Evolutionary conservation across 352 stramenopile species (phyloP), one percentile per base, ranked within the genome.

Genomic region (Phytopythium aichiense): DNA sequence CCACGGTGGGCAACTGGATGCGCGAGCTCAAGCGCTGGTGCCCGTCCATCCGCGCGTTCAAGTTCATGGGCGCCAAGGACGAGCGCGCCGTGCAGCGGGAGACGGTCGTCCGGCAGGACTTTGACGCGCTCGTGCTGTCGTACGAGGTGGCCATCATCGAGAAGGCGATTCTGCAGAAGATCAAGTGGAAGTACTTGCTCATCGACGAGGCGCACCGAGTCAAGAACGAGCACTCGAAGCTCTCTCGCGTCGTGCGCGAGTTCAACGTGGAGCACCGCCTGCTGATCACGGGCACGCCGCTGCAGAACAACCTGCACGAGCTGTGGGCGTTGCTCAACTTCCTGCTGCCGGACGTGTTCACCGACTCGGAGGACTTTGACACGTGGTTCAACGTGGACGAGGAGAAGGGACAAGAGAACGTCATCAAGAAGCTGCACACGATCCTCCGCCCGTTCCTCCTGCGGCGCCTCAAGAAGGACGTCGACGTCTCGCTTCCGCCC

Each of bases 241-340:
- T 96, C n/a, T 94, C 85, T 45, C 74, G 70, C 18, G 83, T 94
- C 33, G 82, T 96, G 61, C 79, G 86, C 2, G 83, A 94, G 64
- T 96, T 94, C 65, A 96, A 98, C 40, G 82, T 99, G 25, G 97
- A 96, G 63, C 97, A 99, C 67, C 97, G 91, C 15, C 76, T 97
- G 64, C 72, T 98, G 28, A 97, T 98, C 69, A 99, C 97, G 0
- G 98, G 98, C 60, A 99, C 98, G 30, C 98, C 98, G 40, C 73
- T 99, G 46, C 97, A 99, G 77, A 99, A 99, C 80, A 99, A 99
- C 70, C 81, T 99, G 52, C 97, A 99, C 69, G 98, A 99, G 79
- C 82, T 99, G 4, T 99, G 98, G 98, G 97, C 98, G 22, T 73
- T 99, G 63, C 81, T 99, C n/a, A 99, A 99, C 80, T 99, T 99